Evolutionary conservation across 2,329 filamentous ascomycete genomes (phyloP).

Genomic region (Chrysoporthe austroafricana): DNA sequence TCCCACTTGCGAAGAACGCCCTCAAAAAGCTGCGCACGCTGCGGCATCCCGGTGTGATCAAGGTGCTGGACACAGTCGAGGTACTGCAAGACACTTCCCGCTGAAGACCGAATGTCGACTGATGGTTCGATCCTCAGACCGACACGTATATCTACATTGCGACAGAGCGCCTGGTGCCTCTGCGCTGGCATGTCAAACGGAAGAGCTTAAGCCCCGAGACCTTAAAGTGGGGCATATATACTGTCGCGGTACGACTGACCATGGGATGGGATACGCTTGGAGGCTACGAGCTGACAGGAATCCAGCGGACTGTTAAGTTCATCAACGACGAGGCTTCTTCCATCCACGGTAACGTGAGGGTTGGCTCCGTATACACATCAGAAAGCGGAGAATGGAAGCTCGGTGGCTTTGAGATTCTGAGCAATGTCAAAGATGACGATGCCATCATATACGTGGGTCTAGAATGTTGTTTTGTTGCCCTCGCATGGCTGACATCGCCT

Average conservation of each 20-base stretch:
- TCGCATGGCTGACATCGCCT: constrained; percentile 22
- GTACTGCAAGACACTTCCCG: constrained; percentile 48
- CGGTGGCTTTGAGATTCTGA: constrained; percentile 89
- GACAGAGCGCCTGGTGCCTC: constrained; percentile 83
- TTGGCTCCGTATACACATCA: constrained; percentile 87
- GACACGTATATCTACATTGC: constrained; percentile 96
- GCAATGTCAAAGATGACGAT: constrained; percentile 94
- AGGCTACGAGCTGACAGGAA: constrained; percentile 10
- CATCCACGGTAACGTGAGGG: constrained; percentile 84
- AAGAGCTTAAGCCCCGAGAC: constrained; percentile 90
- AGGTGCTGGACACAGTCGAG: constrained; percentile 92
- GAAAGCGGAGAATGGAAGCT: constrained; percentile 99
- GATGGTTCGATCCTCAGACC: constrained; percentile 58
- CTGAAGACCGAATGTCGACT: constrained; percentile 29
- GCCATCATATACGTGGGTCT: constrained; percentile 77
- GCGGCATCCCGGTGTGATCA: constrained; percentile 92
- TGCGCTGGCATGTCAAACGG: constrained; percentile 88
- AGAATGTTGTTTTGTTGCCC: background rate
- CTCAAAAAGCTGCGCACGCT: constrained; percentile 91
- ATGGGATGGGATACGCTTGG: background rate
- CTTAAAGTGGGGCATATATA: constrained; percentile 93
- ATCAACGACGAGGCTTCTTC: constrained; percentile 93
- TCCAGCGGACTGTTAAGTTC: constrained; percentile 86
- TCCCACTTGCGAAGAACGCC: constrained; percentile 90
- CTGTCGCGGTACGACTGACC: constrained; percentile 67